Conservation (phyloP, 2,329 filamentous ascomycete genomes). For the Penicillium vulpinum region DNA sequence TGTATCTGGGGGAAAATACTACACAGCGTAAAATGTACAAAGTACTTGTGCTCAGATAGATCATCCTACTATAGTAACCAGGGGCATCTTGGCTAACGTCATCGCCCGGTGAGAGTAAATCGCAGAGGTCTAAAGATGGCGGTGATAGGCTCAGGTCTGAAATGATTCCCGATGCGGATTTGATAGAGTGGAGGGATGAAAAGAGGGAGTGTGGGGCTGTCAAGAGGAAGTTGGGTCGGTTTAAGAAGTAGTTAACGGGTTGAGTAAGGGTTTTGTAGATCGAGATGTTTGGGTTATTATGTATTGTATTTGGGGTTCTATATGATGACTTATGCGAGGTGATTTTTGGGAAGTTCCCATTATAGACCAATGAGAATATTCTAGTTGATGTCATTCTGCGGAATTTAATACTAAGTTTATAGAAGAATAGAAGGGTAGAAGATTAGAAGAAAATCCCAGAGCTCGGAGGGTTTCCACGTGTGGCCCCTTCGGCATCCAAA, state of each 20-base stretch:
- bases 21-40: neutral
- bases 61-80: neutral
- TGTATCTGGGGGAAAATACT: neutral
- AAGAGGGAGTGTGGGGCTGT: neutral
- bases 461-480: neutral
- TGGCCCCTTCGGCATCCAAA: constrained; percentile 12
- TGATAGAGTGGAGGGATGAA: neutral
- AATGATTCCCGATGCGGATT: neutral
- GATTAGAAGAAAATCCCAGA: constrained; percentile 27
- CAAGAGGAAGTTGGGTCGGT: neutral
- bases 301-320: neutral
- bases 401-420: neutral
- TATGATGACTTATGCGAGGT: too few relatives aligned
- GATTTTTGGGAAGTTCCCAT: neutral
- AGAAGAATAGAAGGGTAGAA: constrained; percentile 7
- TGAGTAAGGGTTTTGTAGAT: neutral
- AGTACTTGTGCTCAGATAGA: neutral
- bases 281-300: too few relatives aligned
- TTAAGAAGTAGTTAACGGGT: constrained; percentile 2
- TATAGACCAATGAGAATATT: neutral
- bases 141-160: neutral
- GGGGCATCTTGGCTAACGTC: neutral
- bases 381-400: neutral
- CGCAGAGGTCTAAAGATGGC: neutral
- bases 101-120: neutral